Conservation (phyloP, 345 rosid genomes). For the Atalantia buxifolia region DNA sequence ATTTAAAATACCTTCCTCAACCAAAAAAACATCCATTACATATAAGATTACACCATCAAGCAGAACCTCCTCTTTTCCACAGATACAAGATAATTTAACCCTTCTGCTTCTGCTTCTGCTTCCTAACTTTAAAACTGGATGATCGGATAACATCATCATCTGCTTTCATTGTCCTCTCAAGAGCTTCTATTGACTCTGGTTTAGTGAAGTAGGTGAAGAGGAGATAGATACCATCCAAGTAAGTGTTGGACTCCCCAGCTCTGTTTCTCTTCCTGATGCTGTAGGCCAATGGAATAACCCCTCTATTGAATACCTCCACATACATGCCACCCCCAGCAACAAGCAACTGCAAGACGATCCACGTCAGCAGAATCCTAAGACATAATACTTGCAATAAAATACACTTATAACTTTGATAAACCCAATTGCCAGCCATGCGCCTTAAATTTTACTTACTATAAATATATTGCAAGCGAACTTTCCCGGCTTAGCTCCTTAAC, state of each 20-base stretch:
- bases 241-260: conserved; percentile 79
- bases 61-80: conserved; percentile 2
- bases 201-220: conserved; percentile 90
- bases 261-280: conserved; percentile 84
- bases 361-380: neutral
- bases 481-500: neutral
- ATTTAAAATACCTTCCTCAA: neutral
- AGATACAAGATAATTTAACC: conserved; percentile 23
- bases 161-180: conserved; percentile 43
- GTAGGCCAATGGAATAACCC: conserved; percentile 86
- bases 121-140: conserved; percentile 62
- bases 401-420: neutral
- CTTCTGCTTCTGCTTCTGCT: conserved; percentile 80
- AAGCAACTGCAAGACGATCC: conserved; percentile 54
- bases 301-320: conserved; percentile 92
- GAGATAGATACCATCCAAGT: conserved; percentile 86
- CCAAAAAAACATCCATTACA: conserved; percentile 8
- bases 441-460: neutral
- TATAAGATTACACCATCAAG: conserved; percentile 3
- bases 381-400: neutral
- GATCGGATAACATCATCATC: conserved; percentile 83
- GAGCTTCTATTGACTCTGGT: conserved; percentile 64
- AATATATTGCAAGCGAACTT: neutral
- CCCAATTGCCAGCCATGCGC: neutral
- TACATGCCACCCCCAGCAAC: conserved; percentile 99